A percentile compares a stretch with the other conserved stretches of the same genome.
Conservation (phyloP, 805 yeast species). For the Ogataea glucozyma region DNA sequence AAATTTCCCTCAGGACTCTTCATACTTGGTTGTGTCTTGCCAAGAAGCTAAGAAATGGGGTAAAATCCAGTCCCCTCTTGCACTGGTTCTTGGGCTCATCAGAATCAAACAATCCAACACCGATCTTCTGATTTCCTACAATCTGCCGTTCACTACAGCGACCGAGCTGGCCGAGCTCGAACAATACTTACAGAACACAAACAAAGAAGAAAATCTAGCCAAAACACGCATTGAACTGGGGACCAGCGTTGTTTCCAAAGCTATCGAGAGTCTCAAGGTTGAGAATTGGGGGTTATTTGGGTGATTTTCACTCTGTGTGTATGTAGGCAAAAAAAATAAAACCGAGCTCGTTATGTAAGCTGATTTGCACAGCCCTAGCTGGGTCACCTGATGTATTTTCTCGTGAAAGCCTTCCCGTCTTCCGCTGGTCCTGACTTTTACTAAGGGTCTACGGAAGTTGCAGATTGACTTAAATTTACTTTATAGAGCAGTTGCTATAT, state of each 20-base stretch:
- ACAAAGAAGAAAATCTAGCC: constrained; percentile 23
- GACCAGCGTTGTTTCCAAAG: constrained; percentile 26
- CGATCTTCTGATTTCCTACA: constrained; percentile 62
- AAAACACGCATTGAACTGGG: constrained; percentile 32
- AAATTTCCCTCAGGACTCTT: constrained; percentile 23
- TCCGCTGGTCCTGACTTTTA: constrained; percentile 9
- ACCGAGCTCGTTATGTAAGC: not conserved
- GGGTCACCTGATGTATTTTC: constrained; percentile 1
- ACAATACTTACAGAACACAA: constrained; percentile 12
- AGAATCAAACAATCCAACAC: constrained; percentile 53
- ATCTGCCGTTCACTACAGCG: constrained; percentile 49
- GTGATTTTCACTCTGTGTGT: too few species aligned
- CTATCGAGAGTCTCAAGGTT: constrained; percentile 37
- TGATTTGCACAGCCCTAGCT: not conserved
- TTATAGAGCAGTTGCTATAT: too few species aligned
- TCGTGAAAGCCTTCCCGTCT: not conserved
- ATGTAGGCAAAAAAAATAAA: not conserved
- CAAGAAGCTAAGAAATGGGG: constrained; percentile 59
- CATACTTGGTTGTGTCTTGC: constrained; percentile 38
- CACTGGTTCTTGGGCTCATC: constrained; percentile 57
- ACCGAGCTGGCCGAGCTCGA: constrained; percentile 31
- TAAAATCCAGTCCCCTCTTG: constrained; percentile 37
- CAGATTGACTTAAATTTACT: not conserved
- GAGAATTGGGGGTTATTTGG: constrained; percentile 51
- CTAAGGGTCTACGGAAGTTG: constrained; percentile 4